Percentiles rank a stretch among this genome's conserved stretches.
Conservation (phyloP, 441 rosid genomes). For the Geranium incanum region DNA sequence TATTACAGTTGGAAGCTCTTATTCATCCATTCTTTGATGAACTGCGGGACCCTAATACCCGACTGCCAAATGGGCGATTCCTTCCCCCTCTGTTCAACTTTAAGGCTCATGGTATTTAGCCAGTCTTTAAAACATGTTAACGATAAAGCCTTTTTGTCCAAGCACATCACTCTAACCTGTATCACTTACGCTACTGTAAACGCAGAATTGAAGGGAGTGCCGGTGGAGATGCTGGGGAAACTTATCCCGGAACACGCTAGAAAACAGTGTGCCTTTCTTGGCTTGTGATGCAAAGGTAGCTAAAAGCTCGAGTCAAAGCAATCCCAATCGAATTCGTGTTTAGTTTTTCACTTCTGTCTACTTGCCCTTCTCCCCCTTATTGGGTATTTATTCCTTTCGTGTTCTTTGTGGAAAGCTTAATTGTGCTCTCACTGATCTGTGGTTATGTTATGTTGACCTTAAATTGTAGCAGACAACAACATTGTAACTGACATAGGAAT, state of each 20-base stretch:
- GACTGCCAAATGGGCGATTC: constrained; percentile 75
- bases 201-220: constrained; percentile 5
- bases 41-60: constrained; percentile 63
- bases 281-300: neutral
- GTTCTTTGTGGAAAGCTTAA: neutral
- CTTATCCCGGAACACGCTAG: constrained; percentile 7
- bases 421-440: neutral
- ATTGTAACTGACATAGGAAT: neutral
- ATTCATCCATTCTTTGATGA: constrained; percentile 90
- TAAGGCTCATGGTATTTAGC: constrained; percentile 36
- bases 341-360: neutral
- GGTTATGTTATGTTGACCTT: neutral
- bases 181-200: constrained; percentile 1
- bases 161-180: neutral
- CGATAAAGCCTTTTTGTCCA: constrained; percentile 26
- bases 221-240: neutral
- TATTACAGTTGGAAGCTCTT: constrained; percentile 62
- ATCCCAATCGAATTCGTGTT: too few species aligned
- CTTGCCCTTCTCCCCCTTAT: neutral
- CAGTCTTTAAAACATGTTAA: constrained; percentile 24
- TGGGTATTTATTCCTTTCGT: neutral
- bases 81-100: constrained; percentile 55
- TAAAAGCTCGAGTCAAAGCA: neutral
- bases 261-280: neutral
- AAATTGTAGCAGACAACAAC: neutral